Base-by-base conservation (phyloP, 2,329 filamentous ascomycete genomes). In the Aspergillus sp. region DNA sequence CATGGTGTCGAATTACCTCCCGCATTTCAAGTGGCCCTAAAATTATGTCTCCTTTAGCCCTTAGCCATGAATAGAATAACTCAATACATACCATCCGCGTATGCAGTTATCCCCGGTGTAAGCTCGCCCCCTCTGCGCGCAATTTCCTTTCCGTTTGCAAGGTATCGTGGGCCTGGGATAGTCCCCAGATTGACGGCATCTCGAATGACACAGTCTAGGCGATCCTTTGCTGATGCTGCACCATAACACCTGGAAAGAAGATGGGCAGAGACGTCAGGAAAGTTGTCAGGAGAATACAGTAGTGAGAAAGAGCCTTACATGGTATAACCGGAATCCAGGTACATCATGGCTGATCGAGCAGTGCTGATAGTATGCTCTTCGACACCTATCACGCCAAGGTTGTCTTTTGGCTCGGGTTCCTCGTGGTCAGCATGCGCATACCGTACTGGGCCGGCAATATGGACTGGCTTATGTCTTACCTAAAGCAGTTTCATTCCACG, bases 81-180 rank as follows among this genome's bases (percentile, higher is more conserved):
- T 34, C n/a, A 8, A 34, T 34, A 26, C 39, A 27, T 43, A 4
- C 67, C 70, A 49, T 73, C 67, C 19, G 59, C 71, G 59, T 62
- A 71, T 0, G 67, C 65, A n/a, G 67, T 70, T 32, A 72, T 71
- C 3, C 64, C 64, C 3, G 63, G 53, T 4, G 73, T 67, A 1
- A 77, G 58, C 8, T 73, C 73, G 0, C 73, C 74, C 46, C 69
- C 70, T 12, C 59, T 58, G 4, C 62, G 56, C 2, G 72, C 70
- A 45, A 77, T 75, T 53, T 78, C 74, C 48, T 71, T 67, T 0
- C 68, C 71, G 52, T 76, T 78, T 1, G 73, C 72, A 0, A 76
- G 62, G 45, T 66, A 73, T 10, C 73, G 61, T 3, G 73, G 74
- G 1, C 73, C 74, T 1, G 73, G 71, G 4, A 76, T 67, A 44